Conservation (phyloP, 371 early-diverging fungal species). For the Lichtheimia ramosa region DNA sequence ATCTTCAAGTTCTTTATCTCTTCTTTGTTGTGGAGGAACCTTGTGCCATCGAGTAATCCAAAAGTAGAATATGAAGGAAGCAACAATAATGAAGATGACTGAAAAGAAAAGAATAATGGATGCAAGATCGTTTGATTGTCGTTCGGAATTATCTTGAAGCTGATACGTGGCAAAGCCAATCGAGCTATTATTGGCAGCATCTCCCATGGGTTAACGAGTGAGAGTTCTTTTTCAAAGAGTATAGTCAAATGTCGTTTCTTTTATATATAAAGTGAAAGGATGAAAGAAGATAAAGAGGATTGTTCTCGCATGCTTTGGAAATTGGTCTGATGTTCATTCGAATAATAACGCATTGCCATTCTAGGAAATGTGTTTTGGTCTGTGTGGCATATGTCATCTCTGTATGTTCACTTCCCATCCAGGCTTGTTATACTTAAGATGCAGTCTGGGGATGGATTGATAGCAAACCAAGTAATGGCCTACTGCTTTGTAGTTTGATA, state of each 20-base stretch:
- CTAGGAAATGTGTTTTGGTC: constrained; percentile 13
- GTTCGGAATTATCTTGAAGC: constrained; percentile 30
- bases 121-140: constrained; percentile 29
- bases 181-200: constrained; percentile 14
- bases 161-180: constrained; percentile 51
- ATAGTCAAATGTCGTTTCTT: neutral
- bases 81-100: constrained; percentile 30
- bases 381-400: no score
- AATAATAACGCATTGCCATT: constrained; percentile 5
- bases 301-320: neutral
- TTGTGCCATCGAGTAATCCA: constrained; percentile 54
- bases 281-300: neutral
- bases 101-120: constrained; percentile 49
- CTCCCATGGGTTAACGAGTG: neutral
- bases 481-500: no score
- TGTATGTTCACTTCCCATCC: no score
- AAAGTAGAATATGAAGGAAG: constrained; percentile 45
- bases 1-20: constrained; percentile 40
- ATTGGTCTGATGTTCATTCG: neutral
- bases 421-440: no score
- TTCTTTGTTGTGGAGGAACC: constrained; percentile 39
- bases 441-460: no score
- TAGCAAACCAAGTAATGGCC: no score
- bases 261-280: neutral
- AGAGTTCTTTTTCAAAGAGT: neutral